Conservation (phyloP, 2,329 filamentous ascomycete species). For the Pseudogymnoascus sp. region DNA sequence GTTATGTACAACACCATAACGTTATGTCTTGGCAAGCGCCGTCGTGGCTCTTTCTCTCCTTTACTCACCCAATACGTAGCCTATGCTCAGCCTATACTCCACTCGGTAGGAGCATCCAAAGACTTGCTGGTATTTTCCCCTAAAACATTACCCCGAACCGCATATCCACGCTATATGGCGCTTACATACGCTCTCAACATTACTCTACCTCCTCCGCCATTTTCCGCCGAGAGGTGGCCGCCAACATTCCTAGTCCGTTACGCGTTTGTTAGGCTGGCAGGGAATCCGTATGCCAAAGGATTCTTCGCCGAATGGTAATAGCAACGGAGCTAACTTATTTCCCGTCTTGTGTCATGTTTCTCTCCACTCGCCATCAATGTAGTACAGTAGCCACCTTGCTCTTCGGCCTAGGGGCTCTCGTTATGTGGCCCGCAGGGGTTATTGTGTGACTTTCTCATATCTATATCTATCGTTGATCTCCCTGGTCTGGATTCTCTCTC, state of each 20-base stretch:
- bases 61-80: neutral
- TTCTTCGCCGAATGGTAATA: neutral
- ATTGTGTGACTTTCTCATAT: neutral
- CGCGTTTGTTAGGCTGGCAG: neutral
- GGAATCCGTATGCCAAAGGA: neutral
- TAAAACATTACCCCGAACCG: neutral
- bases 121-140: neutral
- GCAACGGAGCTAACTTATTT: neutral
- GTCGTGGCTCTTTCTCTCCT: neutral
- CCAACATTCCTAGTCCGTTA: neutral
- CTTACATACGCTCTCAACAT: neutral
- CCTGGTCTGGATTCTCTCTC: neutral
- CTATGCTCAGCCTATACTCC: neutral
- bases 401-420: neutral
- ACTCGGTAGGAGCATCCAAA: neutral
- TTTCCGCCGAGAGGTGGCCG: neutral
- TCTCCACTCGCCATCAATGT: neutral
- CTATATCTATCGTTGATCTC: neutral
- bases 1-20: slow-evolving; percentile 4
- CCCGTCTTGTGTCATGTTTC: neutral
- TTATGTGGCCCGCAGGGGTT: neutral
- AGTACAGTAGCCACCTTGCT: neutral
- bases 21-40: slow-evolving; percentile 4
- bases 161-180: neutral
- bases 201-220: neutral